Base-by-base conservation (phyloP, 2,329 filamentous ascomycete genomes). In the Endothia cerciana region DNA sequence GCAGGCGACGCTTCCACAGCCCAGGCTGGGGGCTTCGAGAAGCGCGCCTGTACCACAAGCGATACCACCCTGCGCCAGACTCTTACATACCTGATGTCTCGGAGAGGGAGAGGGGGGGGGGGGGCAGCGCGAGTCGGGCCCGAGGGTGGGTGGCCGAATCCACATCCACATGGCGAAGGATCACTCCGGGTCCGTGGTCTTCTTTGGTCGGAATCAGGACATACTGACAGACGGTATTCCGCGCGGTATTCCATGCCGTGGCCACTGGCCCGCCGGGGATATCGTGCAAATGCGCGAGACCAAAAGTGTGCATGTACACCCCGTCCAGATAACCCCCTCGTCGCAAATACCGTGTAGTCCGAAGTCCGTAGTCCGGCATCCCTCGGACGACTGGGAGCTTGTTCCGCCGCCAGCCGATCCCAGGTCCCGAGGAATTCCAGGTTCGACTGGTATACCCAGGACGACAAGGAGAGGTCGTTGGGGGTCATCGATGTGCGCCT, bases 1-100 rank as follows among this genome's bases (percentile, higher is more conserved):
- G 22, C 45, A 49, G 7, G 22, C 10, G 25, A 49, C n/a, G 45
- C 47, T 49, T 49, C n/a, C 47, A 53, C 11, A 53, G 10, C 15
- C n/a, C 25, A 19, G 10, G 2, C 49, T 51, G 28, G 25, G 49
- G 25, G 49, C 49, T 55, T 55, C 49, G 49, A 55, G 49, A 55
- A 55, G 49, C 49, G 49, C 49, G 49, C 49, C 28, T 55, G 28
- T 55, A 33, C 49, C 49, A 55, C 49, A 33, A 55, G 28, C 49
- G 49, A 55, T 55, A 55, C 49, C 5, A 55, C 49, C 49, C 17
- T 55, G 22, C 49, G 19, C 25, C 49, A 55, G 25, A 49, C 4
- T 13, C n/a, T 25, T 49, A 28, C 45, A 49, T 49, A 22, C 45
- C n/a, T 49, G 10, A 7, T 49, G 45, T 49, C 22, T 19, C 43